phyloP scores from a whole-genome alignment of 2,329 filamentous ascomycete species.

The Cadophora gregata region DNA sequence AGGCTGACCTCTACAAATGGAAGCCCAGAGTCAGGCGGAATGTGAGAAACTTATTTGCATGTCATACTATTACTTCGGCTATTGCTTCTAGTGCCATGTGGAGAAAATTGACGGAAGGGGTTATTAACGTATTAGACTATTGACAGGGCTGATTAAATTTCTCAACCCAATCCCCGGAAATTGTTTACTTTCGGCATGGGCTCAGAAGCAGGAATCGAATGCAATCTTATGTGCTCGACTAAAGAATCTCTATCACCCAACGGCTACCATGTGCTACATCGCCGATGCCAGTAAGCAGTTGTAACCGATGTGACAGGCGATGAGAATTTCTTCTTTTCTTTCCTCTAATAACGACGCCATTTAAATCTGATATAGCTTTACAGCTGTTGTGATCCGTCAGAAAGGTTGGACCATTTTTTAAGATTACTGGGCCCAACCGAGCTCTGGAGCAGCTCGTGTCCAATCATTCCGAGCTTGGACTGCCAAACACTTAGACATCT shows the following conservation, averaged over 20 bases:
- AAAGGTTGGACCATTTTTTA: conserved; percentile 17
- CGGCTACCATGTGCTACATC: neutral
- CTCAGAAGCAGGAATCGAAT: neutral
- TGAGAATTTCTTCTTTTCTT: neutral
- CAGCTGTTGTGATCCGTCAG: conserved; percentile 12
- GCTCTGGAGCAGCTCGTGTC: neutral
- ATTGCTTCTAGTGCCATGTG: neutral
- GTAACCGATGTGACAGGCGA: neutral
- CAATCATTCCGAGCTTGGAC: conserved; percentile 11
- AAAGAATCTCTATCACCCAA: neutral
- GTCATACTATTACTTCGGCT: neutral
- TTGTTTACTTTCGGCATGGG: neutral
- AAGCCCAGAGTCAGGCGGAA: neutral
- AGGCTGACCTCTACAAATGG: neutral
- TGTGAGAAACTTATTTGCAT: neutral
- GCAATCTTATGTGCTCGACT: neutral
- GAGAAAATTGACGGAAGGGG: conserved; percentile 1
- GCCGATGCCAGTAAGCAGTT: neutral
- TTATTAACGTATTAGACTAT: neutral
- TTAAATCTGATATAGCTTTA: neutral
- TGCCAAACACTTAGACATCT: conserved; percentile 18
- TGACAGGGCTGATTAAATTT: conserved; percentile 9
- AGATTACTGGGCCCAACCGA: conserved; percentile 15
- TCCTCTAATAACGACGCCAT: neutral
- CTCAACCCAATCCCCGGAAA: conserved; percentile 1